These are phyloP conservation scores for Yamadazyma sp. DNA, from an alignment of 805 yeast genomes.

Conservation along the genomic window DNA sequence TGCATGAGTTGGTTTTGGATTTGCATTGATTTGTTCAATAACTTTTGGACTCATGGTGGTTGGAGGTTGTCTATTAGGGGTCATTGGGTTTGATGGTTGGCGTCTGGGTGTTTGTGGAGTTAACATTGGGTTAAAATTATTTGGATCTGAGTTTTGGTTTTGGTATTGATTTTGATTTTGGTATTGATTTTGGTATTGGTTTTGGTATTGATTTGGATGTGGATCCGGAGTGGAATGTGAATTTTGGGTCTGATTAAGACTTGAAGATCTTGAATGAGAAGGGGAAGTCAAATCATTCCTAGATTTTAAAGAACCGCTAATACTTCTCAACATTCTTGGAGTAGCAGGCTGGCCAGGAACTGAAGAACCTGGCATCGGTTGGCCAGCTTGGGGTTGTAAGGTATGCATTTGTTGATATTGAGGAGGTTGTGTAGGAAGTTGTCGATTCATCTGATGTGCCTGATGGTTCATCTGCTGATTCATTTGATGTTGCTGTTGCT, in stretches of 20 bases:
- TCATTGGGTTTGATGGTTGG: conserved; percentile 10
- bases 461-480: too few relatives aligned
- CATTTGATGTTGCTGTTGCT: too few relatives aligned
- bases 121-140: too few relatives aligned
- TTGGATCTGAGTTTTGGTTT: conserved; percentile 1
- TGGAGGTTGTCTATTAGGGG: conserved; percentile 9
- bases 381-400: too few relatives aligned
- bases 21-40: conserved; percentile 6
- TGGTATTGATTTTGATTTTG: conserved; percentile 2
- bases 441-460: too few relatives aligned
- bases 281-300: conserved; percentile 11
- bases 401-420: too few relatives aligned
- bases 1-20: conserved; percentile 3
- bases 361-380: too few relatives aligned
- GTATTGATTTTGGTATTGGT: conserved; percentile 13
- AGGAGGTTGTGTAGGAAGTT: too few relatives aligned
- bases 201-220: conserved; percentile 13
- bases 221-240: conserved; percentile 17
- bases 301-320: conserved; percentile 37
- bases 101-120: conserved; percentile 14
- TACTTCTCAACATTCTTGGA: conserved; percentile 64
- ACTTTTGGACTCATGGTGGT: conserved; percentile 10
- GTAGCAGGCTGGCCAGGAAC: conserved; percentile 53
- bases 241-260: conserved; percentile 11
- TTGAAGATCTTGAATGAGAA: conserved; percentile 9